Evolutionary conservation across 345 rosid species (phyloP), one percentile per base, ranked within the genome.

Genomic region (Pelargonium nanum): DNA sequence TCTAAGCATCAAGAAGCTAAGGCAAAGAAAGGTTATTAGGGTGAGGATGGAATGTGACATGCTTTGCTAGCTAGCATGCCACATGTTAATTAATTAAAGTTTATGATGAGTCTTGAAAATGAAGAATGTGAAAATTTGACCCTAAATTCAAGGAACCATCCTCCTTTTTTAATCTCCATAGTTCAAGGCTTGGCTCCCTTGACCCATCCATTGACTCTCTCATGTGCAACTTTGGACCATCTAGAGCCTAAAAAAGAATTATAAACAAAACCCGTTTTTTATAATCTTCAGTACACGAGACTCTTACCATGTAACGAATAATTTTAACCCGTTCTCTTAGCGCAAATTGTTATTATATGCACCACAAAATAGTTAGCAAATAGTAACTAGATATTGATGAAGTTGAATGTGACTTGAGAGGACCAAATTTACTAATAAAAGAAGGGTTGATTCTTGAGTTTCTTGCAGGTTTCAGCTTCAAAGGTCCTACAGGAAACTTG

Each of bases 401-500:
- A n/a, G 48, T 40, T 40, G 48, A 40, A 40, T 8, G 48, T 40
- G 48, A 40, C 57, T 6, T 55, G 16, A 4, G 26, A 8, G 26
- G 57, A 5, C 6, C 6, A 55, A 7, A 4, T 5, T 19, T 55
- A 22, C 6, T 50, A 2, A 13, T 5, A 22, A 0, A 5, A 26
- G 23, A 30, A 25, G 32, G 19, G 21, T 26, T 54, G 1, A 22
- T 19, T 54, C 9, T 23, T 64, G 23, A 53, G 19, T 58, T 21
- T 64, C 8, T 26, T 9, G 22, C 64, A 92, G 98, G 94, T 77
- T 61, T 87, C 99, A 57, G 93, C 95, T 53, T 80, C 99, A 2
- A 92, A 79, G 74, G 97, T 92, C 52, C 78, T 92, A 59, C 96
- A 89, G 60, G 99, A 92, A 73, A 92, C 99, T 16, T 92, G 99